These are phyloP conservation scores for Diaporthe sp. DNA, from an alignment of 2,329 filamentous ascomycete species.

Conservation along the genomic window DNA sequence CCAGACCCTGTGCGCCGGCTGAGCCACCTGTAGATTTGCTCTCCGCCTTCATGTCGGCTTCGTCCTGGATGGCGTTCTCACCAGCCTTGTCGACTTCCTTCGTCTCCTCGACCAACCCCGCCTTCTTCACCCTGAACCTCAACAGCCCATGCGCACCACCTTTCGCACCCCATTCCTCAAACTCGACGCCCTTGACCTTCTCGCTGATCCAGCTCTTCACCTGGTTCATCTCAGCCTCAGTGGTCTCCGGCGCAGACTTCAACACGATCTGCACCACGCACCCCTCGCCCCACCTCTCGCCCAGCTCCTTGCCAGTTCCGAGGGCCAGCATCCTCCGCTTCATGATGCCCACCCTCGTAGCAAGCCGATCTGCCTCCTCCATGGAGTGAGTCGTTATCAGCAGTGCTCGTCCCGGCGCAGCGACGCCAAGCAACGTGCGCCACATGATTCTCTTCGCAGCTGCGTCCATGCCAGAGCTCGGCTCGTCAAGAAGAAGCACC, in stretches of 20 bases:
- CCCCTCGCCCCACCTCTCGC: constrained; percentile 81
- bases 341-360: constrained; percentile 87
- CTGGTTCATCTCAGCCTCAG: constrained; percentile 74
- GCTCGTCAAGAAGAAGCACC: constrained; percentile 90
- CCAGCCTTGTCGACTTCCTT: neutral
- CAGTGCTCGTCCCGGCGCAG: constrained; percentile 81
- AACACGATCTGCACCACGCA: constrained; percentile 88
- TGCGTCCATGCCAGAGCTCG: constrained; percentile 89
- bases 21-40: neutral
- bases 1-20: constrained; percentile 56
- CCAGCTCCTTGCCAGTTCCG: constrained; percentile 80
- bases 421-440: constrained; percentile 77
- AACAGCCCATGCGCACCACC: constrained; percentile 37
- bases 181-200: constrained; percentile 73
- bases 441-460: constrained; percentile 95
- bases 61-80: neutral
- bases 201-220: constrained; percentile 76
- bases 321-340: constrained; percentile 88
- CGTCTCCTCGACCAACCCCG: constrained; percentile 43
- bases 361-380: constrained; percentile 94
- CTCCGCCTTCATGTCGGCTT: neutral
- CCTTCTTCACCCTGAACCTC: constrained; percentile 37
- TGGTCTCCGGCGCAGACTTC: constrained; percentile 80
- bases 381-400: constrained; percentile 94
- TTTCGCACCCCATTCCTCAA: constrained; percentile 62